Conservation (phyloP, 192 early-diverging fungal genomes). For the Allomyces arbusculus region DNA sequence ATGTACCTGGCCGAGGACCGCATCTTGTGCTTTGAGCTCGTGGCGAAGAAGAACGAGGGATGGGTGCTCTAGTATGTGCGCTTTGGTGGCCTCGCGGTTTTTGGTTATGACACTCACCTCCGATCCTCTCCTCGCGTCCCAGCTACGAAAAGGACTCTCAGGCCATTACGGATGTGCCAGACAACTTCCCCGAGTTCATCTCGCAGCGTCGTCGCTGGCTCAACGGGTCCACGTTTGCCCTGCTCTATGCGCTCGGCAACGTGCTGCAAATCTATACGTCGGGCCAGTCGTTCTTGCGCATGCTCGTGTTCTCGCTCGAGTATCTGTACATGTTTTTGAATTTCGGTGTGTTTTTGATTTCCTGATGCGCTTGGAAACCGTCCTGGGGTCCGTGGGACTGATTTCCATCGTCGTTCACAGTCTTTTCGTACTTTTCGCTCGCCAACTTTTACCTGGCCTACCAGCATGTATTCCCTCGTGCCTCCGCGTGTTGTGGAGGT, state of each 20-base stretch:
- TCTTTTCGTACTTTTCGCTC: constrained; percentile 42
- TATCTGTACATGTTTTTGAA: constrained; percentile 44
- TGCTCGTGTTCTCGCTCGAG: constrained; percentile 38
- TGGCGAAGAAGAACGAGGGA: constrained; percentile 39
- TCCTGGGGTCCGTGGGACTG: too few species aligned
- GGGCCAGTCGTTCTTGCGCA: constrained; percentile 36
- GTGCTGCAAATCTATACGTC: constrained; percentile 42
- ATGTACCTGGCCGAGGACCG: constrained; percentile 51
- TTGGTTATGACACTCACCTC: too few species aligned
- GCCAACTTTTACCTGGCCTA: constrained; percentile 41
- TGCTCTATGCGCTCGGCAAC: constrained; percentile 45
- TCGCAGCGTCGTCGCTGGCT: constrained; percentile 62
- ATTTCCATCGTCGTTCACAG: background rate
- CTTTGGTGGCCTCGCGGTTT: too few species aligned
- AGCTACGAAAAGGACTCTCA: constrained; percentile 45
- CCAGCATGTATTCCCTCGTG: constrained; percentile 1
- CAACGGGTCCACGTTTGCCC: constrained; percentile 67
- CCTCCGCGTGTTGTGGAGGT: too few species aligned
- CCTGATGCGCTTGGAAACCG: too few species aligned
- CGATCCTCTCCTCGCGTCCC: too few species aligned
- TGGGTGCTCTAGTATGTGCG: constrained; percentile 31
- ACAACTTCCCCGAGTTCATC: constrained; percentile 48
- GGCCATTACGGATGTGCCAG: constrained; percentile 61
- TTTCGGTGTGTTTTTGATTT: constrained; percentile 9
- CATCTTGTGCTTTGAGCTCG: constrained; percentile 60